Evolutionary conservation across 495 filamentous ascomycete genomes (phyloP), one percentile per base, ranked within the genome.

Genomic region (Chaetomidium leptoderma): DNA sequence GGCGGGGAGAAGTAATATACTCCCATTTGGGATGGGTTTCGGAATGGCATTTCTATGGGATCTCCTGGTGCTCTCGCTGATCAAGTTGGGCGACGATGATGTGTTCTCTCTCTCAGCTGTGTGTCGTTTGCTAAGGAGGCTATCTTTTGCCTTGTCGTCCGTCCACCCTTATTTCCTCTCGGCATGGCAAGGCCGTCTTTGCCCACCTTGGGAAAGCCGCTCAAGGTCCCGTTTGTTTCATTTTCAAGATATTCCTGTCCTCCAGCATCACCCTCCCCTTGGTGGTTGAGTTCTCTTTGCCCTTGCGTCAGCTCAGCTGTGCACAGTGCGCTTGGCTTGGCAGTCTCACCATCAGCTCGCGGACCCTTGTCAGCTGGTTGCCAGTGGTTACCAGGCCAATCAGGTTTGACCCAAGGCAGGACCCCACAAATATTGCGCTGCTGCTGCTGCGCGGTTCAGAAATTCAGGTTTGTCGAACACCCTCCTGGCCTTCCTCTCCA

Each of bases 1-100:
- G 81, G 80, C 39, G 81, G 76, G 19, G 69, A 68, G 40, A 73
- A 72, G 21, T 62, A 56, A 55, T 40, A 55, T 33, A n/a, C n/a
- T n/a, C n/a, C n/a, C n/a, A 55, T 27, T 49, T 51, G 36, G 10
- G 16, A n/a, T 30, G 1, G 55, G 32, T 33, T 45, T 21, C 3
- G 11, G 24, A 14, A 32, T 39, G 10, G 13, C 19, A 14, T 30
- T 45, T 51, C 24, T 4, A 35, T 9, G 32, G 3, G 9, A 4
- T 21, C n/a, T 11, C 24, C n/a, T n/a, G n/a, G n/a, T n/a, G n/a
- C n/a, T n/a, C n/a, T n/a, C n/a, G n/a, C n/a, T n/a, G n/a, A n/a
- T n/a, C n/a, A n/a, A n/a, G n/a, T n/a, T n/a, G n/a, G n/a, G n/a
- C n/a, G n/a, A n/a, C 30, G 27, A 23, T 27, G 16, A 8, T n/a